Base-by-base conservation (phyloP, 352 stramenopile genomes). In the Pythium volutum region DNA sequence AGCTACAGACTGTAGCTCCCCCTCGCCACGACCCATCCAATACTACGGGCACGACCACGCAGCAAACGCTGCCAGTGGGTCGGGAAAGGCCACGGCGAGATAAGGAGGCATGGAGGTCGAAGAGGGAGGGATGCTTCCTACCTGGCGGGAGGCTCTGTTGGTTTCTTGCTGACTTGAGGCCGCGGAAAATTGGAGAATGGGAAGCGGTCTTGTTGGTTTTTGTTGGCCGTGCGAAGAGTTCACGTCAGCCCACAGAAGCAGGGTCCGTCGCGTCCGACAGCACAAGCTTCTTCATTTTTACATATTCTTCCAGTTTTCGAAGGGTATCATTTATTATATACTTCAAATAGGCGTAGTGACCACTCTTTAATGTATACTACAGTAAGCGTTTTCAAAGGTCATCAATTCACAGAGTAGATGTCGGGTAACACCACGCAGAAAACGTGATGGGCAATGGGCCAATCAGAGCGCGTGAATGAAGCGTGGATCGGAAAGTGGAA, bases 21-120 rank as follows among this genome's bases (percentile, higher is more conserved):
- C n/a, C n/a, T n/a, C n/a, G n/a, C n/a, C n/a, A n/a, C n/a, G n/a
- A n/a, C n/a, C n/a, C n/a, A 98, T 82, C 99, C 99, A 56, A 99
- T 96, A 53, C 95, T 91, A 72, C 97, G 91, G 18, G 96, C 97
- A 48, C 97, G 97, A 61, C 97, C 97, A 65, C 62, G 71, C 70
- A n/a, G 80, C 73, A 23, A 77, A 60, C 56, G 69, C 57, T 31
- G 75, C 72, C 47, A 76, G 70, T 49, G 81, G 73, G 62, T 74
- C 76, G 51, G 45, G 45, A 26, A 25, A 20, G 3, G 26, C 16
- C 51, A 26, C n/a, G 12, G 27, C 11, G 36, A 48, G 50, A 50
- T 20, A 53, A 11, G 36, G 27, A 11, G 41, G 20, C 23, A 20
- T 12, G 36, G 34, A 4, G 12, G 34, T 33, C n/a, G 23, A 23